Evolutionary conservation across 108 stramenopile genomes (phyloP).

Genomic region (Schizochytrium sp.): DNA sequence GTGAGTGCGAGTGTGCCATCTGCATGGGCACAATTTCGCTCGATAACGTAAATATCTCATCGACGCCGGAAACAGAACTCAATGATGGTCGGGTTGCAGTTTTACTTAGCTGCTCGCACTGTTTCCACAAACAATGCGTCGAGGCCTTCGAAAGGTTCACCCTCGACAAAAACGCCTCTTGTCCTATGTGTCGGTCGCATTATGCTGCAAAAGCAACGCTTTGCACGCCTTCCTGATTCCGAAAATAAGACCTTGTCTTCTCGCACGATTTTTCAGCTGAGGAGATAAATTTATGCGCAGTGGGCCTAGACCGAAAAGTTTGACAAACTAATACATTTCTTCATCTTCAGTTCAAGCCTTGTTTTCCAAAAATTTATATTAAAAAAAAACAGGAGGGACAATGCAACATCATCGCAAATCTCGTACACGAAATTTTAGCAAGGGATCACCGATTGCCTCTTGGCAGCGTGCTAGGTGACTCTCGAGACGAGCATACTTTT

Average conservation of each 20-base stretch:
- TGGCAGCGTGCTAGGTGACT: background rate
- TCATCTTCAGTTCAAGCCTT: no score
- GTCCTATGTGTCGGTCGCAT: background rate
- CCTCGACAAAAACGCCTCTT: background rate
- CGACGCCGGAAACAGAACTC: no score
- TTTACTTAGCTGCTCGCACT: background rate
- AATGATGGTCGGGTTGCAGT: background rate
- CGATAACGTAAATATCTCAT: background rate
- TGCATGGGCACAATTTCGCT: background rate
- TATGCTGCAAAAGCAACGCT: background rate
- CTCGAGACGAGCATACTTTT: background rate
- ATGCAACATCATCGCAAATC: background rate
- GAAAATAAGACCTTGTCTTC: no score
- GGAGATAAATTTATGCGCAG: no score
- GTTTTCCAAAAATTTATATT: no score
- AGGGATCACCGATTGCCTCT: background rate
- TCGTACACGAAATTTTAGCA: background rate
- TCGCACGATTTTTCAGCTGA: background rate
- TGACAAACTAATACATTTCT: no score
- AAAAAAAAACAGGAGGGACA: no score
- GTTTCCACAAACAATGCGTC: background rate
- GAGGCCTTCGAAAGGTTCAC: constrained; percentile 1
- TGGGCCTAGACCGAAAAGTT: no score
- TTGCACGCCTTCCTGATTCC: background rate
- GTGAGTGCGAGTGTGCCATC: background rate